Conservation (phyloP, 2,329 filamentous ascomycete genomes). For the Bipolaris oryzae region DNA sequence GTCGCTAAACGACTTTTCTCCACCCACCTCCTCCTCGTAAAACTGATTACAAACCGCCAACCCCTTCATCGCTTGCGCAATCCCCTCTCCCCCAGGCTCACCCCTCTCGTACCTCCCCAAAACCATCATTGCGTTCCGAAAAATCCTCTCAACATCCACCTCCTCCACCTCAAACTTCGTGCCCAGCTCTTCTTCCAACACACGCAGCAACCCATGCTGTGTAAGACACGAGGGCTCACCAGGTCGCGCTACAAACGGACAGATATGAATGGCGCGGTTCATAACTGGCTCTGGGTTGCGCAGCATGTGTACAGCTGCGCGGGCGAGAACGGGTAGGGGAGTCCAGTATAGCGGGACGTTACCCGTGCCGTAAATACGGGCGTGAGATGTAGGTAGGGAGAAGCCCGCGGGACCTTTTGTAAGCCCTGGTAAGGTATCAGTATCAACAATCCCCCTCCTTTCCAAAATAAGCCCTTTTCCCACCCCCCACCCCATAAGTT, state of each 20-base stretch:
- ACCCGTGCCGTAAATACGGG: slow-evolving; percentile 46
- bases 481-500: no score
- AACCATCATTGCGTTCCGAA: slow-evolving; percentile 33
- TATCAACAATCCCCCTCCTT: no score
- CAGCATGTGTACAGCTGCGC: slow-evolving; percentile 40
- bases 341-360: slow-evolving; percentile 42
- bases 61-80: slow-evolving; percentile 32
- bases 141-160: slow-evolving; percentile 39
- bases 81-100: background rate
- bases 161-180: slow-evolving; percentile 31
- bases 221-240: slow-evolving; percentile 18
- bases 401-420: slow-evolving; percentile 47
- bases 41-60: slow-evolving; percentile 42
- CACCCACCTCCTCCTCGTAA: slow-evolving; percentile 32
- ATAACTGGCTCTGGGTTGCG: slow-evolving; percentile 25
- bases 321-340: slow-evolving; percentile 33
- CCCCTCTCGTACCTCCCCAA: slow-evolving; percentile 33
- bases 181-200: slow-evolving; percentile 31
- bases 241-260: slow-evolving; percentile 20
- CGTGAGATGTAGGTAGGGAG: slow-evolving; percentile 33
- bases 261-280: slow-evolving; percentile 41
- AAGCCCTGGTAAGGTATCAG: slow-evolving; percentile 33
- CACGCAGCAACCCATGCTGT: slow-evolving; percentile 34
- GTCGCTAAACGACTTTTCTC: slow-evolving; percentile 31
- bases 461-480: no score